Evolutionary conservation across 306 rosid species (phyloP).

Genomic region (Lotus japonicus): DNA sequence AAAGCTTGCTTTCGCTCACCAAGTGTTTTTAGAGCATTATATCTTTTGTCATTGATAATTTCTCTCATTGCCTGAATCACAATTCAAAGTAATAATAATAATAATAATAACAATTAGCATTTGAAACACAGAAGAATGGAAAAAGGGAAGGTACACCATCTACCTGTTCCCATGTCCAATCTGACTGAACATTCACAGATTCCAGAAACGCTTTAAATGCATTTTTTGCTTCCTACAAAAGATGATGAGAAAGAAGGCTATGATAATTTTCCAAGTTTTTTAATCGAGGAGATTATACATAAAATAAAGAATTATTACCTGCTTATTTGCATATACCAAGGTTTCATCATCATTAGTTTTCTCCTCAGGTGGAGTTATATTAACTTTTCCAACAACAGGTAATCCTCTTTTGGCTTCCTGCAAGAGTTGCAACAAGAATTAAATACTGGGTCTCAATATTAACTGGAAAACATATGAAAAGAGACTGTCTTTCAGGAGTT

Average conservation of each 20-base stretch:
- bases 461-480: background rate
- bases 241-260: background rate
- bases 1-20: slow-evolving; percentile 99
- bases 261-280: background rate
- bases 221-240: slow-evolving; percentile 80
- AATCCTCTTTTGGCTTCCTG: slow-evolving; percentile 76
- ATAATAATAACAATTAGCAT: slow-evolving; percentile 16
- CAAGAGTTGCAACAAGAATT: slow-evolving; percentile 25
- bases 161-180: slow-evolving; percentile 99
- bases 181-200: slow-evolving; percentile 88
- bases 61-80: slow-evolving; percentile 85
- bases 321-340: slow-evolving; percentile 73
- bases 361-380: slow-evolving; percentile 61
- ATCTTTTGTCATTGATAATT: slow-evolving; percentile 86
- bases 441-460: background rate
- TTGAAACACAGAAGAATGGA: slow-evolving; percentile 7
- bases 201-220: slow-evolving; percentile 92
- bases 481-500: background rate
- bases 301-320: slow-evolving; percentile 47
- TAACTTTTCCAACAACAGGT: slow-evolving; percentile 64
- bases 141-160: slow-evolving; percentile 11
- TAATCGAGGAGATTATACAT: background rate
- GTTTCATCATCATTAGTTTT: slow-evolving; percentile 71
- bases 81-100: slow-evolving; percentile 9
- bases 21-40: slow-evolving; percentile 84